Percentiles rank a stretch among this genome's conserved stretches.
Evolutionary conservation across 192 early-diverging fungal genomes (phyloP).

Genomic region (Rhizoclosmatium sp.): DNA sequence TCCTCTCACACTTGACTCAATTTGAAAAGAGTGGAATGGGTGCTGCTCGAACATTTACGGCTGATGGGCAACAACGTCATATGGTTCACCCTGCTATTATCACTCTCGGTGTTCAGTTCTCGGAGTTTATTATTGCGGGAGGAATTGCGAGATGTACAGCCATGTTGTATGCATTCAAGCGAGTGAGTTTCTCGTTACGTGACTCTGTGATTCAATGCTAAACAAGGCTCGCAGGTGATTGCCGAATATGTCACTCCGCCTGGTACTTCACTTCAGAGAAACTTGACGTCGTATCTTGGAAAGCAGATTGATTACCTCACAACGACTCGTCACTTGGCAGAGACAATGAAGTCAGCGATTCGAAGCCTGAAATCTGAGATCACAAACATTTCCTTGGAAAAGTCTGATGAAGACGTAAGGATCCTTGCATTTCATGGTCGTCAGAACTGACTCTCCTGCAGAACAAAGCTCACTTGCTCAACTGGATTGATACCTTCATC

Average conservation of each 20-base stretch:
- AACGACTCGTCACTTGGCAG: conserved; percentile 84
- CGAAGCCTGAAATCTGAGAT: conserved; percentile 90
- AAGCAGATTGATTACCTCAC: conserved; percentile 92
- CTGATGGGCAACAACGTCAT: conserved; percentile 37
- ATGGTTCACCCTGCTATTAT: conserved; percentile 88
- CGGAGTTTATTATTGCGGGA: conserved; percentile 84
- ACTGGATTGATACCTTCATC: conserved; percentile 88
- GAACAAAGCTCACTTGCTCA: conserved; percentile 73
- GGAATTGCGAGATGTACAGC: conserved; percentile 92
- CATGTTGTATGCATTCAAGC: conserved; percentile 85
- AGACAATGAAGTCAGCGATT: conserved; percentile 93
- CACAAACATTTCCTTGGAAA: conserved; percentile 73
- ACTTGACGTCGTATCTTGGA: conserved; percentile 82
- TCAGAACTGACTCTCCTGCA: conserved; percentile 34
- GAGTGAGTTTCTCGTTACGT: conserved; percentile 52
- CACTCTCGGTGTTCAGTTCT: conserved; percentile 86
- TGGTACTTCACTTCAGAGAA: conserved; percentile 77
- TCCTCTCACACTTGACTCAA: conserved; percentile 82
- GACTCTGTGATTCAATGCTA: not conserved
- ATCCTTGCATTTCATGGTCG: not conserved
- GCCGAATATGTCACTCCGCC: conserved; percentile 90
- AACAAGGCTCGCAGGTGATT: conserved; percentile 71
- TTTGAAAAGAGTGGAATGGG: conserved; percentile 53
- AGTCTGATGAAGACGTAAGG: conserved; percentile 87
- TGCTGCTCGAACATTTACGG: conserved; percentile 3